Evolutionary conservation across 768 basidiomycete species (phyloP).

Genomic region (Tremella fuciformis): DNA sequence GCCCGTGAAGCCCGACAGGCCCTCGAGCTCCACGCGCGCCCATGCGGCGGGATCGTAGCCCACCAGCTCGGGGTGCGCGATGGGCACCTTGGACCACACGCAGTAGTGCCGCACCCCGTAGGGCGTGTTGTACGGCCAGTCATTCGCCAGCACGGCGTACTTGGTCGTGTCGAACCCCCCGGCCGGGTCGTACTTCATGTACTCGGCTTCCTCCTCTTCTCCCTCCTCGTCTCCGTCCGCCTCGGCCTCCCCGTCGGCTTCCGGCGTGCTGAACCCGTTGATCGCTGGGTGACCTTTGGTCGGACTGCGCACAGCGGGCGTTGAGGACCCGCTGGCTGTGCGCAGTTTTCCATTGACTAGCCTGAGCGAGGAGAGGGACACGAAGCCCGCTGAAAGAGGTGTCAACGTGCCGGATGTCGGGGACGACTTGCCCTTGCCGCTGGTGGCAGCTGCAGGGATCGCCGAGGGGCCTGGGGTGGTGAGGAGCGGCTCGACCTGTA

Average conservation of each 20-base stretch:
- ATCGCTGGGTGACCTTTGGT: background rate
- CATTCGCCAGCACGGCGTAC: slow-evolving; percentile 46
- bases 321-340: background rate
- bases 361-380: slow-evolving; percentile 24
- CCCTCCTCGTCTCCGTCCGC: slow-evolving; percentile 17
- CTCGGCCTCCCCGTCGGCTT: background rate
- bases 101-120: slow-evolving; percentile 45
- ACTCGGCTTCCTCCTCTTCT: slow-evolving; percentile 16
- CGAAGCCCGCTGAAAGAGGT: slow-evolving; percentile 33
- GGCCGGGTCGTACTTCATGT: slow-evolving; percentile 23
- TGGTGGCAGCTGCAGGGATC: background rate
- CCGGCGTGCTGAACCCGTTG: background rate
- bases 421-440: background rate
- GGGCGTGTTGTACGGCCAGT: slow-evolving; percentile 51
- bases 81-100: slow-evolving; percentile 50
- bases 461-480: too few species aligned
- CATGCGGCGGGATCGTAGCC: slow-evolving; percentile 36
- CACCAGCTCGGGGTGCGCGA: slow-evolving; percentile 47
- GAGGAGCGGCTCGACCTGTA: too few species aligned
- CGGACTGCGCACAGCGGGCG: background rate
- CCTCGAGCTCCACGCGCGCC: slow-evolving; percentile 41
- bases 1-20: slow-evolving; percentile 49
- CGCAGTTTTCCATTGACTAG: slow-evolving; percentile 15
- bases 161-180: slow-evolving; percentile 31
- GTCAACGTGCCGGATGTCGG: slow-evolving; percentile 26